Evolutionary conservation across 306 rosid species (phyloP).

Genomic region (Cucumis melo): DNA sequence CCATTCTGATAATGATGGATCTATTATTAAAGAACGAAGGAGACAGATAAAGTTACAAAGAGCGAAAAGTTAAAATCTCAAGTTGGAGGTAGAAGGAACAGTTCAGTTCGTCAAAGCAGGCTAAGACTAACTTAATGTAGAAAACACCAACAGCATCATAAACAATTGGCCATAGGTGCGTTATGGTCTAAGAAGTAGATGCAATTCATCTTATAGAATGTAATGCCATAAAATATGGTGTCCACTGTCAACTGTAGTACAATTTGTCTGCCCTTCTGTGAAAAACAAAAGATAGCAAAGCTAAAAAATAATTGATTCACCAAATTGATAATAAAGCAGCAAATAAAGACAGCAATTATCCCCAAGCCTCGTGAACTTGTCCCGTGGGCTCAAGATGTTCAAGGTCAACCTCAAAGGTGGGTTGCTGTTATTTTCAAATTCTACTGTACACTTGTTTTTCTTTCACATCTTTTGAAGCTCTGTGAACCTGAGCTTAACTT

Average conservation of each 20-base stretch:
- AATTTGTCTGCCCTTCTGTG: slow-evolving; percentile 11
- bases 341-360: slow-evolving; percentile 29
- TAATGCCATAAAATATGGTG: slow-evolving; percentile 21
- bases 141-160: background rate
- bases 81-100: background rate
- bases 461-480: slow-evolving; percentile 6
- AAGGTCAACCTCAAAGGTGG: slow-evolving; percentile 24
- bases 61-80: background rate
- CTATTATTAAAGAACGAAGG: background rate
- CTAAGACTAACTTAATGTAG: background rate
- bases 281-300: slow-evolving; percentile 20
- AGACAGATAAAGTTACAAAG: background rate
- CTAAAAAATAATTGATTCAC: slow-evolving; percentile 31
- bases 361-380: slow-evolving; percentile 28
- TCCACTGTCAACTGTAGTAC: slow-evolving; percentile 18
- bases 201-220: background rate
- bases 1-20: background rate
- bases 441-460: slow-evolving; percentile 14
- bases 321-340: slow-evolving; percentile 12
- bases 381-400: slow-evolving; percentile 19
- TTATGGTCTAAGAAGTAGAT: background rate
- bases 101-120: background rate
- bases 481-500: background rate
- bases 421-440: slow-evolving; percentile 3
- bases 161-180: background rate